Evolutionary conservation across 176 grass and related monocot genomes (phyloP).

Genomic region (Typha latifolia): DNA sequence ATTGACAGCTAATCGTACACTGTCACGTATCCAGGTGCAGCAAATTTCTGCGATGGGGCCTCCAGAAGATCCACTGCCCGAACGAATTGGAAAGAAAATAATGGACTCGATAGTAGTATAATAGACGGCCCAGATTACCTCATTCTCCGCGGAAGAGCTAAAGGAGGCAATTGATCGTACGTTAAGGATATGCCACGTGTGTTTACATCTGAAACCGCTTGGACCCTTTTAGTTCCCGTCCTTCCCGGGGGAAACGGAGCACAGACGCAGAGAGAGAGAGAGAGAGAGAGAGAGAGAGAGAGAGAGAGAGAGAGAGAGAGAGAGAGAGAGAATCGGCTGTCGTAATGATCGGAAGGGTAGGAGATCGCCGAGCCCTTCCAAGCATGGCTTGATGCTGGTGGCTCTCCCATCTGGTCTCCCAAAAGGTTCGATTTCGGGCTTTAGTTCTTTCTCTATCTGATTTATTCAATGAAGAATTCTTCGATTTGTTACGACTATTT

Average conservation of each 20-base stretch:
- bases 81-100: too few relatives aligned
- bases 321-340: neutral
- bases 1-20: too few relatives aligned
- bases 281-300: neutral
- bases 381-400: neutral
- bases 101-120: too few relatives aligned
- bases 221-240: neutral
- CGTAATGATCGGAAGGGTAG: neutral
- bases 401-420: neutral
- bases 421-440: neutral
- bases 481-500: neutral
- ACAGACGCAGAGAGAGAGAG: neutral
- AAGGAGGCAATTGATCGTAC: neutral
- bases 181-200: neutral
- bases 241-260: neutral
- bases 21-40: too few relatives aligned
- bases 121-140: too few relatives aligned
- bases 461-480: too few relatives aligned
- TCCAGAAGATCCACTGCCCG: too few relatives aligned
- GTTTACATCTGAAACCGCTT: neutral
- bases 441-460: neutral
- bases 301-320: neutral
- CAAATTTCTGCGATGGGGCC: too few relatives aligned
- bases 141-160: too few relatives aligned
- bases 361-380: neutral